Percentiles rank a stretch among this genome's conserved stretches.
These are phyloP conservation scores for Trypanosoma lewisi DNA, from an alignment of 208 protist species.

Conservation along the genomic window DNA sequence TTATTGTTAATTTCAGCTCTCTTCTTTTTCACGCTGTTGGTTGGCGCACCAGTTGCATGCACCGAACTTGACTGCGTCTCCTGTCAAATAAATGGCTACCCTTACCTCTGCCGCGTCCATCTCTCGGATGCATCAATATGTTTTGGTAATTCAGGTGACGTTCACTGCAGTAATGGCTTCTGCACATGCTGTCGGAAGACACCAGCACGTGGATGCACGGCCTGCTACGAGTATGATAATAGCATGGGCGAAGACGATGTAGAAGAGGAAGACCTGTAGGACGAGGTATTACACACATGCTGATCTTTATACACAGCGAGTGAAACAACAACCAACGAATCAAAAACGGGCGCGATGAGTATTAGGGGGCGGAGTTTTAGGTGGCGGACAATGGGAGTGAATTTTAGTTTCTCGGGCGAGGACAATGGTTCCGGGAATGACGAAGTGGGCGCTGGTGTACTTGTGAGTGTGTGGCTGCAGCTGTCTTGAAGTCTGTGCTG, in stretches of 20 bases:
- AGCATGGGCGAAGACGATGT: background rate
- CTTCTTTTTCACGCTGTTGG: conserved; percentile 2
- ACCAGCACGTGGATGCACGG: conserved; percentile 17
- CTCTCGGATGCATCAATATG: conserved; percentile 24
- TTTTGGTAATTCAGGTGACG: conserved; percentile 28
- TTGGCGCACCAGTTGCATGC: background rate
- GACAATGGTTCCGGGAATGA: too few relatives aligned
- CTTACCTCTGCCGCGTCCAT: conserved; percentile 39
- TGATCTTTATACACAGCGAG: background rate
- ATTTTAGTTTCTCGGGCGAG: too few relatives aligned
- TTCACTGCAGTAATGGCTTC: conserved; percentile 19
- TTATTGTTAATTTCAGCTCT: conserved; percentile 3
- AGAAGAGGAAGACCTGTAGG: conserved; percentile 15
- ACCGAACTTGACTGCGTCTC: conserved; percentile 32
- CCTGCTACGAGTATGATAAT: conserved; percentile 25
- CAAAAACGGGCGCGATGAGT: too few relatives aligned
- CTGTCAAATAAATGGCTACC: conserved; percentile 40
- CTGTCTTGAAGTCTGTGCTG: too few relatives aligned
- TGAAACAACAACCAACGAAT: too few relatives aligned
- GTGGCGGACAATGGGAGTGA: too few relatives aligned
- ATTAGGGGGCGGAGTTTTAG: too few relatives aligned
- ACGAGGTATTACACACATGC: background rate
- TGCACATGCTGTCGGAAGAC: conserved; percentile 32
- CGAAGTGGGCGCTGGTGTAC: too few relatives aligned
- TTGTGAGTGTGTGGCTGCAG: too few relatives aligned